Evolutionary conservation across 306 rosid species (phyloP), one percentile per base, ranked within the genome.

Genomic region (Casuarina cunninghamiana): DNA sequence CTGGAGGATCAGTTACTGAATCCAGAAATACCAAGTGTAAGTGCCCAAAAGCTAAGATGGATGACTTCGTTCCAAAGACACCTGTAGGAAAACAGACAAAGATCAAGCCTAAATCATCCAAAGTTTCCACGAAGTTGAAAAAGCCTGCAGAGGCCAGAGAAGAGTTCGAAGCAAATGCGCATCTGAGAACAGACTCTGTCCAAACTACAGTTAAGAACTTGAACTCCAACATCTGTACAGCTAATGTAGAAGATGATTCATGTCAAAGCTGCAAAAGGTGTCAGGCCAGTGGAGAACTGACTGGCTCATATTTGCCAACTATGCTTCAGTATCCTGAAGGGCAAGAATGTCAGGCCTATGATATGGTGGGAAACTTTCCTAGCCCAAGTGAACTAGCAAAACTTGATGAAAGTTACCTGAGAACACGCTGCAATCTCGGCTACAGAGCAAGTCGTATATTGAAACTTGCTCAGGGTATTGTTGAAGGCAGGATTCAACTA

Each of bases 381-480:
- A 79, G 81, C 61, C 85, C 91, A 32, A 3, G 32, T 71, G 91
- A 85, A 58, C 80, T 88, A 17, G 83, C 86, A 53, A 74, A 77
- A 65, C 88, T 88, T 69, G 87, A 77, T 12, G 71, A 83, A 72
- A 43, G 55, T 60, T 85, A 81, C 74, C 69, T 88, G 53, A 79
- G 88, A 41, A 79, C 81, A 53, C 75, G 88, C 69, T 85, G 91
- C 81, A 79, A 78, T 21, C 91, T 88, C 5, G 91, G 91, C 19
- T 88, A 88, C 41, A 79, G 91, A 77, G 91, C 86, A 42, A 21
- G 74, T 62, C 81, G 86, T 55, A 77, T 85, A 67, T 43, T 81
- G 75, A 82, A 83, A 80, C 86, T 88, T 54, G 88, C 86, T 50
- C 75, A 41, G 62, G 81, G 79, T 44, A 81, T 88, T 61, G 81